A percentile compares a stretch with the other conserved stretches of the same genome.
Conservation (phyloP, 108 stramenopile species). For the Pseudonitzschia delicatissima region DNA sequence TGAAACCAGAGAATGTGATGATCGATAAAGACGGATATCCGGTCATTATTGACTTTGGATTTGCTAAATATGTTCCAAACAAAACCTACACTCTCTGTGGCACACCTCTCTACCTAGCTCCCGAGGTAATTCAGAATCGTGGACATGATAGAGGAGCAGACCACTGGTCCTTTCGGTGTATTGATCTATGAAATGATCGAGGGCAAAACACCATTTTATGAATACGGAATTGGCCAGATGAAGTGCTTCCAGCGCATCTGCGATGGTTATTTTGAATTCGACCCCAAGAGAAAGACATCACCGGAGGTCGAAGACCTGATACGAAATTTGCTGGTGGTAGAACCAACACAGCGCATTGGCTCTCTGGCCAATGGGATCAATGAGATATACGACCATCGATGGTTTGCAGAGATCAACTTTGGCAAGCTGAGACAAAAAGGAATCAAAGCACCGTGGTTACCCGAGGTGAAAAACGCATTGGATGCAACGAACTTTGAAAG, state of each 20-base stretch:
- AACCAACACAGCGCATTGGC: conserved; percentile 63
- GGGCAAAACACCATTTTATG: conserved; percentile 77
- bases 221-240: conserved; percentile 78
- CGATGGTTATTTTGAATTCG: conserved; percentile 60
- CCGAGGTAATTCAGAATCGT: conserved; percentile 88
- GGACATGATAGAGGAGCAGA: conserved; percentile 93
- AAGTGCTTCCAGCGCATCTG: conserved; percentile 82
- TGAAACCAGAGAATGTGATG: conserved; percentile 87
- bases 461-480: conserved; percentile 68
- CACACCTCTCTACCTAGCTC: conserved; percentile 90
- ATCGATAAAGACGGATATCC: conserved; percentile 75
- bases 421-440: conserved; percentile 54
- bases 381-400: conserved; percentile 64
- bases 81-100: conserved; percentile 85
- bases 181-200: conserved; percentile 89
- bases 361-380: conserved; percentile 55
- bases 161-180: conserved; percentile 92
- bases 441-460: conserved; percentile 87
- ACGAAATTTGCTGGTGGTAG: conserved; percentile 45
- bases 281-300: conserved; percentile 26
- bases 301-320: conserved; percentile 49
- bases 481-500: conserved; percentile 59
- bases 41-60: conserved; percentile 89
- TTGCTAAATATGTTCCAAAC: conserved; percentile 63
- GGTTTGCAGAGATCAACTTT: conserved; percentile 78